These are phyloP conservation scores for Aspergillus pseudoglaucus DNA, from an alignment of 2,329 filamentous ascomycete genomes.

Conservation along the genomic window DNA sequence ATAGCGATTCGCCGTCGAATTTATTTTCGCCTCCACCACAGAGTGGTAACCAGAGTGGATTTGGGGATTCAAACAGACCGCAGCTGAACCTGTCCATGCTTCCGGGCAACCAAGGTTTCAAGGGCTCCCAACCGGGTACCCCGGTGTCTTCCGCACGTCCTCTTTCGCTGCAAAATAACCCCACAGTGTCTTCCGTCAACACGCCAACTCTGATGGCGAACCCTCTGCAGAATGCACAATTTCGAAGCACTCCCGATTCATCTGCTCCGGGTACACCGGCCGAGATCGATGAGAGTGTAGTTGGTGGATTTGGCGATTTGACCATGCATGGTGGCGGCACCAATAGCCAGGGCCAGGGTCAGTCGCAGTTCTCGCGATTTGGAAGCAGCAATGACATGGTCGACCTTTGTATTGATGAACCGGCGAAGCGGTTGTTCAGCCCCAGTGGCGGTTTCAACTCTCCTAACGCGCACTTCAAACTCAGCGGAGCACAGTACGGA, in stretches of 20 bases:
- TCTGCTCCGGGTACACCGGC: slow-evolving; percentile 64
- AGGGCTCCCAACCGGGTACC: slow-evolving; percentile 79
- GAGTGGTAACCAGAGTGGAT: slow-evolving; percentile 58
- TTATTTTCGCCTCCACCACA: slow-evolving; percentile 57
- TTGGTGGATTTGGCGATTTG: slow-evolving; percentile 57
- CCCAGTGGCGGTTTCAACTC: slow-evolving; percentile 65
- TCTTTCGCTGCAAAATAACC: slow-evolving; percentile 82
- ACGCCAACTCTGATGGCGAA: slow-evolving; percentile 84
- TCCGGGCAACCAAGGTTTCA: slow-evolving; percentile 67
- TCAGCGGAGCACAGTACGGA: slow-evolving; percentile 69
- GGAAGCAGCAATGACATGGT: slow-evolving; percentile 48
- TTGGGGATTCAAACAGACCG: slow-evolving; percentile 54
- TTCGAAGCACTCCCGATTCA: slow-evolving; percentile 54
- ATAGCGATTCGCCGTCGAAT: slow-evolving; percentile 32
- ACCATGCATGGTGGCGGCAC: slow-evolving; percentile 45
- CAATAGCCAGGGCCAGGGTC: slow-evolving; percentile 32
- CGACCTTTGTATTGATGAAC: slow-evolving; percentile 75
- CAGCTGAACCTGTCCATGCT: slow-evolving; percentile 77
- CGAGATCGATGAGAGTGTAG: slow-evolving; percentile 68
- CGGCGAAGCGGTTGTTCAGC: slow-evolving; percentile 87
- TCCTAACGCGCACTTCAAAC: slow-evolving; percentile 65
- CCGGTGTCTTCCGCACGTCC: slow-evolving; percentile 62
- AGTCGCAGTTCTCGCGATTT: slow-evolving; percentile 36
- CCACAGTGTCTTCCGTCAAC: slow-evolving; percentile 94
- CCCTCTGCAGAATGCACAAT: slow-evolving; percentile 55